Percentiles rank a stretch among this genome's conserved stretches.
These are phyloP conservation scores for Quercus robur DNA, from an alignment of 306 rosid genomes.

Conservation along the genomic window DNA sequence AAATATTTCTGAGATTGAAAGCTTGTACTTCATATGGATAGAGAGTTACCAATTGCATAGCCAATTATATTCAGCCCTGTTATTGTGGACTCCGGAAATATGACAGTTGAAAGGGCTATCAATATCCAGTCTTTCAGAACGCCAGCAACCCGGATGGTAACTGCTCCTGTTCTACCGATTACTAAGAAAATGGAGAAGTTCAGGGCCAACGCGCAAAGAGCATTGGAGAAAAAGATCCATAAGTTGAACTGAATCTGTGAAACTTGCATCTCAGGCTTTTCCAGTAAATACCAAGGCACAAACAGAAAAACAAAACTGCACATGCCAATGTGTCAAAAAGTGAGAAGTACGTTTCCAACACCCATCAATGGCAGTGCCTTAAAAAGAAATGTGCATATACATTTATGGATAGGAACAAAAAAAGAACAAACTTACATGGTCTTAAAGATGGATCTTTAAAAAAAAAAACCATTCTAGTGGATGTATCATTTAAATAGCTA, in stretches of 20 bases:
- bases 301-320: conserved; percentile 90
- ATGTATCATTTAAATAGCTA: not conserved
- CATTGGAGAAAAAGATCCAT: conserved; percentile 93
- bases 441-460: not conserved
- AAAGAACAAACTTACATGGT: not conserved
- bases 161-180: conserved; percentile 97
- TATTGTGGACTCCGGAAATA: conserved; percentile 90
- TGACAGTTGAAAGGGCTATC: conserved; percentile 90
- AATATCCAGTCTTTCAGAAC: conserved; percentile 96
- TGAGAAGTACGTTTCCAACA: not conserved
- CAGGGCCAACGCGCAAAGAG: conserved; percentile 88
- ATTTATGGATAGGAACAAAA: not conserved
- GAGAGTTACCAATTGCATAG: conserved; percentile 75
- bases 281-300: conserved; percentile 89
- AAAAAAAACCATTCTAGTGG: not conserved
- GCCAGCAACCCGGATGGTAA: conserved; percentile 91
- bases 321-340: conserved; percentile 14
- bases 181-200: conserved; percentile 93
- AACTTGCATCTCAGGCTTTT: conserved; percentile 81
- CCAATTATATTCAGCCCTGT: conserved; percentile 88
- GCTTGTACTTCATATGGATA: not conserved
- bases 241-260: conserved; percentile 86
- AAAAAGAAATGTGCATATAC: not conserved
- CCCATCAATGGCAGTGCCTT: not conserved
- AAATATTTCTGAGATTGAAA: not conserved